Percentiles rank a stretch among this genome's conserved stretches.
phyloP scores from a whole-genome alignment of 257 asterid species.

The Penstemon barbatus region DNA sequence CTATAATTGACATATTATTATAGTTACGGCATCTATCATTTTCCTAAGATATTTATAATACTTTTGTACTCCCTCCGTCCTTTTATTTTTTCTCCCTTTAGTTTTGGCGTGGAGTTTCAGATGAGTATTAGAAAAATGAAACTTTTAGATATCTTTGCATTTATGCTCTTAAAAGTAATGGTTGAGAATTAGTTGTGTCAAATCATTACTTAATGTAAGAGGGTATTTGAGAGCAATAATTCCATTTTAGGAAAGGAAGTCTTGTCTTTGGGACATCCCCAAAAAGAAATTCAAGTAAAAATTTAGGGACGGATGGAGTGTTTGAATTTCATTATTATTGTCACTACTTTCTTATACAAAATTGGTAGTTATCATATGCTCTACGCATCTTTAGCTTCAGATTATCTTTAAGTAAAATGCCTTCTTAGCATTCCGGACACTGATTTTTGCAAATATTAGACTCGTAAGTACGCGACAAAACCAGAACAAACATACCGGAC shows the following conservation, averaged over 20 bases:
- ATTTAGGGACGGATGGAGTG: too few species aligned
- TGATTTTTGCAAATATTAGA: background rate
- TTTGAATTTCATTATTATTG: background rate
- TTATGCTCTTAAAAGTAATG: too few species aligned
- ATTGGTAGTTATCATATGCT: slow-evolving; percentile 7
- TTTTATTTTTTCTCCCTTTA: too few species aligned
- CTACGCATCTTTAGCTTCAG: background rate
- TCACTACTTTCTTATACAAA: background rate
- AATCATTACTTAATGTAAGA: too few species aligned
- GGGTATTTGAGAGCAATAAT: too few species aligned
- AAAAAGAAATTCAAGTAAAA: too few species aligned
- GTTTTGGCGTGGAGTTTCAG: too few species aligned
- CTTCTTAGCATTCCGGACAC: background rate
- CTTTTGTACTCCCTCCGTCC: background rate
- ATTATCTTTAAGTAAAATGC: background rate
- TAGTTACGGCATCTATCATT: background rate
- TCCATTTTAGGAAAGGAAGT: too few species aligned
- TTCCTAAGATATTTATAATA: background rate
- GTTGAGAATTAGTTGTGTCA: too few species aligned
- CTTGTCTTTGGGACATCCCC: too few species aligned
- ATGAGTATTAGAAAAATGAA: too few species aligned
- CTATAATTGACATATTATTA: slow-evolving; percentile 6
- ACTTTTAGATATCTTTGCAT: too few species aligned
- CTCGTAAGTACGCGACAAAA: slow-evolving; percentile 13
- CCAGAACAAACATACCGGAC: slow-evolving; percentile 44